These are phyloP conservation scores for Microcyclospora pomicola DNA, from an alignment of 2,329 filamentous ascomycete genomes.

Conservation along the genomic window DNA sequence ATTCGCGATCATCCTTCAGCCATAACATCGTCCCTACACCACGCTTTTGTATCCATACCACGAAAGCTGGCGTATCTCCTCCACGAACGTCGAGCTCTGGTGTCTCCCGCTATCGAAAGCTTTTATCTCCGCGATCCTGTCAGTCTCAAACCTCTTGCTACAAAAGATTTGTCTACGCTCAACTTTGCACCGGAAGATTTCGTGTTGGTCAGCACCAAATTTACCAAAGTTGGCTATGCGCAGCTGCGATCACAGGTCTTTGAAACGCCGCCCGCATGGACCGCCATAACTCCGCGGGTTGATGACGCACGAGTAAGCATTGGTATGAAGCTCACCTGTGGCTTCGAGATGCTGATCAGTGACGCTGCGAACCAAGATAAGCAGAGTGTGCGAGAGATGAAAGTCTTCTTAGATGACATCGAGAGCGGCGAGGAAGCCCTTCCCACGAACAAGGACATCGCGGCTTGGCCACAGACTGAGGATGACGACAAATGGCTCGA, in stretches of 20 bases:
- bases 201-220: constrained; percentile 63
- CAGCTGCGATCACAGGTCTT: constrained; percentile 83
- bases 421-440: constrained; percentile 56
- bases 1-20: constrained; percentile 69
- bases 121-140: constrained; percentile 86
- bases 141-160: constrained; percentile 53
- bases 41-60: constrained; percentile 59
- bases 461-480: constrained; percentile 52
- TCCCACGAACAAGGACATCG: constrained; percentile 61
- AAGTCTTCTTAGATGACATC: constrained; percentile 61
- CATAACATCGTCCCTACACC: constrained; percentile 62
- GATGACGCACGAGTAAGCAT: constrained; percentile 40
- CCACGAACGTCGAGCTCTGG: constrained; percentile 57
- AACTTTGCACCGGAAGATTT: constrained; percentile 65
- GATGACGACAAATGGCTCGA: constrained; percentile 88
- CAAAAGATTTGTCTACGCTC: constrained; percentile 39
- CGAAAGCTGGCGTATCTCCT: constrained; percentile 70
- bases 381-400: constrained; percentile 58
- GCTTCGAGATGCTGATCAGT: constrained; percentile 73
- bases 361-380: constrained; percentile 56
- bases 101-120: constrained; percentile 73
- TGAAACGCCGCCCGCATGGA: constrained; percentile 45
- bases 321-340: constrained; percentile 81
- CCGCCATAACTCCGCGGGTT: constrained; percentile 28
- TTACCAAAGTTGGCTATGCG: constrained; percentile 81